phyloP scores from a whole-genome alignment of 1,284 basidiomycete species.

The Sporisorium scitamineum region DNA sequence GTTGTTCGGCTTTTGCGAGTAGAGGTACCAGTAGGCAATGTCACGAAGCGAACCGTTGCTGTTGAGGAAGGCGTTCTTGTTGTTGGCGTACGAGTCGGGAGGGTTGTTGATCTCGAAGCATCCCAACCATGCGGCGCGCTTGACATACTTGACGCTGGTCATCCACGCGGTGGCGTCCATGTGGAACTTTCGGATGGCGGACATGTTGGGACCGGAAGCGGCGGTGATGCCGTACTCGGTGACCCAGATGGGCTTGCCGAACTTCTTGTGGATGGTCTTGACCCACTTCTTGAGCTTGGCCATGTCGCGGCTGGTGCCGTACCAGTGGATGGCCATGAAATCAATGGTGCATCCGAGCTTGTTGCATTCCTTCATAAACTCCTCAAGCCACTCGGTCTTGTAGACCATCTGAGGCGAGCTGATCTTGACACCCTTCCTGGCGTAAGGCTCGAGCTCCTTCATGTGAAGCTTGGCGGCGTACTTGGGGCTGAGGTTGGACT shows the following conservation, averaged over 20 bases:
- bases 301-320: conserved; percentile 61
- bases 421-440: conserved; percentile 63
- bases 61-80: conserved; percentile 65
- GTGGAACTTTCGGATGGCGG: conserved; percentile 58
- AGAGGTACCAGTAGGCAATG: conserved; percentile 58
- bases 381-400: conserved; percentile 60
- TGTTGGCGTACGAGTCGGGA: conserved; percentile 63
- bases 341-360: conserved; percentile 59
- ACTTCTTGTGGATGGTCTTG: conserved; percentile 53
- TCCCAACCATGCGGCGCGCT: conserved; percentile 66
- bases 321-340: conserved; percentile 68
- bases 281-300: conserved; percentile 58
- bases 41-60: conserved; percentile 50
- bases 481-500: conserved; percentile 59
- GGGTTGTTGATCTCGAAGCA: conserved; percentile 60
- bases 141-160: conserved; percentile 50
- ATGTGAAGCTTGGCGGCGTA: conserved; percentile 60
- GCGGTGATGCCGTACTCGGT: conserved; percentile 67
- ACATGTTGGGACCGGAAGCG: conserved; percentile 49
- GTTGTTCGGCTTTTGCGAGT: conserved; percentile 26
- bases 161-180: conserved; percentile 58
- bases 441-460: conserved; percentile 63
- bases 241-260: conserved; percentile 64
- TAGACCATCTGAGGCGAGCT: conserved; percentile 67
- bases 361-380: conserved; percentile 63